These are phyloP conservation scores for Cucurbita maxima DNA, from an alignment of 306 rosid species.

Conservation along the genomic window DNA sequence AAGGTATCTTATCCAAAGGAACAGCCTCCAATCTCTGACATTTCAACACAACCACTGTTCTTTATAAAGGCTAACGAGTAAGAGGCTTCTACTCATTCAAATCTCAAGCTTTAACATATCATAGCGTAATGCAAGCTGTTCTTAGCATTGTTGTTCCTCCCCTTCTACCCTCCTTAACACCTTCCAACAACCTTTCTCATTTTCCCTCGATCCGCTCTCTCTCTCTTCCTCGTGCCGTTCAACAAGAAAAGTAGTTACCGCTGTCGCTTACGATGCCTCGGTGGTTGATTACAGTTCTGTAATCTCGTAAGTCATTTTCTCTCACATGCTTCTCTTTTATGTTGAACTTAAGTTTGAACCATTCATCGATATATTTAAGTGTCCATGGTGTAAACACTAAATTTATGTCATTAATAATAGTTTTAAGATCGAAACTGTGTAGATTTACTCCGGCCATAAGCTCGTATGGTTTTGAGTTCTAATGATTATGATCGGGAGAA, in stretches of 20 bases:
- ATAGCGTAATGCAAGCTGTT: conserved; percentile 37
- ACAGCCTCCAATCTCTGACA: not conserved
- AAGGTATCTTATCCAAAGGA: not conserved
- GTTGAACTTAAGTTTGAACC: not conserved
- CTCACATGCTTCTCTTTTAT: not conserved
- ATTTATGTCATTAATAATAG: no score
- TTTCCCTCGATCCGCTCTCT: conserved; percentile 3
- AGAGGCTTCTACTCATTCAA: not conserved
- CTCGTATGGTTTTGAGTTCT: no score
- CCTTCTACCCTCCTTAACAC: conserved; percentile 27
- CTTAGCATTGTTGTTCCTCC: conserved; percentile 20
- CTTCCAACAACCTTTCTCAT: conserved; percentile 17
- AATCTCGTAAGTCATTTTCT: conserved; percentile 29
- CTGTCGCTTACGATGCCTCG: conserved; percentile 15
- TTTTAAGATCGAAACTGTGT: no score
- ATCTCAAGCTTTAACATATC: not conserved
- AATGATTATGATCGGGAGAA: no score
- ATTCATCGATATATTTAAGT: no score
- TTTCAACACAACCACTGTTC: not conserved
- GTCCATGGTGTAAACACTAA: no score
- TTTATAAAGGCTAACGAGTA: not conserved
- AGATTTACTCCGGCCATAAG: no score
- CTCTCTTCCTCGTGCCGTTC: conserved; percentile 16
- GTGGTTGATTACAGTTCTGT: conserved; percentile 34
- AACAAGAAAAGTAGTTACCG: conserved; percentile 17